Base-by-base conservation (phyloP, 331 rosid species). In the Quercus tomentella region DNA sequence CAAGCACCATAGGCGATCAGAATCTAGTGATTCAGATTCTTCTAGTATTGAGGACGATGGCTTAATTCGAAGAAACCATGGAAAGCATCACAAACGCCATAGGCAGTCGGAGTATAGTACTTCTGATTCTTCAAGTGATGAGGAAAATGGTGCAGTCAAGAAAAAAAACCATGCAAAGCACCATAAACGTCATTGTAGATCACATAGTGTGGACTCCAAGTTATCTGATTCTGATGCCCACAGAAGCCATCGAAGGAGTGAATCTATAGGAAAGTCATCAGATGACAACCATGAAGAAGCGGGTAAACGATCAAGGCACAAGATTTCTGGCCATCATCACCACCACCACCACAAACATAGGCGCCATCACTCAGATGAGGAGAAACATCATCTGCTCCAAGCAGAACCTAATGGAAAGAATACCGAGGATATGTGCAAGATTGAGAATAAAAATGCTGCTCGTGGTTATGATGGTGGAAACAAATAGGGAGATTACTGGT, bases 251-350 rank as follows among this genome's bases (percentile, higher is more conserved):
- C 79, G 43, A 63, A 81, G 86, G 82, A 85, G 89, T 83, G 85
- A 72, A 79, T 87, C 91, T 26, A 16, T 77, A 6, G 89, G 80
- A 31, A 89, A 81, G 82, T 86, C 89, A 4, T 86, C 90, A 16
- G 95, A 91, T 74, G 95, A 83, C 72, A 80, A 73, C 76, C 78
- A 66, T 26, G 87, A 90, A 37, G 89, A 87, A 21, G 86, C 81
- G 56, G 80, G 67, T 33, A 81, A 70, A 78, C 78, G 54, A 75
- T 70, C 76, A 25, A 52, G 72, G 57, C 89, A 79, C 65, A 89
- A 80, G 79, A 84, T 71, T 80, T 45, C 71, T 76, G 78, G 82
- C 26, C 85, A 65, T 37, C 88, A 78, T 5, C 87, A 28, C 17
- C 87, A 78, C 17, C 87, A 78, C 14, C 86, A 18, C 14, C 86